These are phyloP conservation scores for Gossypium sturtianum DNA, from an alignment of 345 rosid species.

Conservation along the genomic window DNA sequence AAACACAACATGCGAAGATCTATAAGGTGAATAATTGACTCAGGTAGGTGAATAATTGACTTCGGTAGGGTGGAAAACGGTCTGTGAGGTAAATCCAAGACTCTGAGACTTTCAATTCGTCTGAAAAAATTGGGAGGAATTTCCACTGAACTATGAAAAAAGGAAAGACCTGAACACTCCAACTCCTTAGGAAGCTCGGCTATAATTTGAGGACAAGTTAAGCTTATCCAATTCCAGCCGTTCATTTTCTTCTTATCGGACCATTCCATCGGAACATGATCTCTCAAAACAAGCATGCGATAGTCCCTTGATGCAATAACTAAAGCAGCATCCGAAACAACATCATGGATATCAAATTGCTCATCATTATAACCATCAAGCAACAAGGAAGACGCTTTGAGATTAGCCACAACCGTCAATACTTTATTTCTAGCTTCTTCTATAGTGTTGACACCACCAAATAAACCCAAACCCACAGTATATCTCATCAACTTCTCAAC, in stretches of 20 bases:
- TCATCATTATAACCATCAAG: background rate
- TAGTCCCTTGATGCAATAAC: too few relatives aligned
- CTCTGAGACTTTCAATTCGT: slow-evolving; percentile 6
- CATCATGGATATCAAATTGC: too few relatives aligned
- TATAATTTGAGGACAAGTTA: background rate
- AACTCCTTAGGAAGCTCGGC: slow-evolving; percentile 5
- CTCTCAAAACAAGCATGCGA: background rate
- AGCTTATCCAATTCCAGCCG: background rate
- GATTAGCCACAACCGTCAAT: background rate
- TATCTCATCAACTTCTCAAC: background rate
- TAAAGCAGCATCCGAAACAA: too few relatives aligned
- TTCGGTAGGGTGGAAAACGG: accelerated
- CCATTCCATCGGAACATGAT: background rate
- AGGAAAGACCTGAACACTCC: slow-evolving; percentile 4
- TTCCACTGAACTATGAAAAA: background rate
- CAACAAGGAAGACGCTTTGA: background rate
- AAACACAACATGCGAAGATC: accelerated
- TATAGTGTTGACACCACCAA: too few relatives aligned
- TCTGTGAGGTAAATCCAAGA: background rate
- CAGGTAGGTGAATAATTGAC: too few relatives aligned
- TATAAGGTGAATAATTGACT: background rate
- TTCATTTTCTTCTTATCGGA: background rate
- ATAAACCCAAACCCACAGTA: too few relatives aligned
- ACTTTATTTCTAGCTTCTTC: too few relatives aligned
- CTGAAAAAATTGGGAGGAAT: slow-evolving; percentile 12